Conservation (phyloP, 2,329 filamentous ascomycete species). For the Ophiostoma triangulosporum region DNA sequence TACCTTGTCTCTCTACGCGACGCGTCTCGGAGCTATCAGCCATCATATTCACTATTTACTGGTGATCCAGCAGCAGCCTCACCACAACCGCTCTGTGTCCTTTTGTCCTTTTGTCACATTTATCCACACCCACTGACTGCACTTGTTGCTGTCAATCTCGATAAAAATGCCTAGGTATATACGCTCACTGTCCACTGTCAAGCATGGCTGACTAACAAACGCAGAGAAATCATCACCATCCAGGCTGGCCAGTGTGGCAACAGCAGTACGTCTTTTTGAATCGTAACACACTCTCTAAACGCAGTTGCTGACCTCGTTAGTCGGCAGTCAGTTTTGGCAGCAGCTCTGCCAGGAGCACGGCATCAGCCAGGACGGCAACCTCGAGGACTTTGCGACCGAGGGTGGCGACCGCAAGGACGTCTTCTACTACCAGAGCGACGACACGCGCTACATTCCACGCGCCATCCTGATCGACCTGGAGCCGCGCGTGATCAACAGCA, state of each 20-base stretch:
- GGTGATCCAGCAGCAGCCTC: slow-evolving; percentile 1
- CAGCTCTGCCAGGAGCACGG: slow-evolving; percentile 96
- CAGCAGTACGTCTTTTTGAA: slow-evolving; percentile 58
- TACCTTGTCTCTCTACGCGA: slow-evolving; percentile 1
- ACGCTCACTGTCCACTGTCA: background rate
- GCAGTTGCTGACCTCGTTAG: slow-evolving; percentile 29
- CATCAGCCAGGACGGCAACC: slow-evolving; percentile 91
- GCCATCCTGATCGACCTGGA: slow-evolving; percentile 93
- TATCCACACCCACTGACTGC: background rate
- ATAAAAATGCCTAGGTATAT: slow-evolving; percentile 23
- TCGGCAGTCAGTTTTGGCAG: slow-evolving; percentile 98
- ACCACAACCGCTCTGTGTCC: background rate
- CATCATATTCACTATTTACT: background rate
- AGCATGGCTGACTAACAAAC: background rate
- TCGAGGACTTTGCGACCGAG: slow-evolving; percentile 95
- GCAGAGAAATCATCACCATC: slow-evolving; percentile 96
- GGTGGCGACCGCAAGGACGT: slow-evolving; percentile 97
- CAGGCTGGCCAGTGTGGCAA: slow-evolving; percentile 99
- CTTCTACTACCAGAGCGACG: slow-evolving; percentile 98
- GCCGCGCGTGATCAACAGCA: slow-evolving; percentile 80
- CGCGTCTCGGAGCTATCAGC: background rate
- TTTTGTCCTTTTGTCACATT: too few species aligned
- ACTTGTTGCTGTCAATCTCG: background rate
- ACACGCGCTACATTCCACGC: slow-evolving; percentile 93
- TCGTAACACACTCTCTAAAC: slow-evolving; percentile 19